Conservation (phyloP, 805 yeast species). For the Saccharomycopsis oosterbeekiorum region DNA sequence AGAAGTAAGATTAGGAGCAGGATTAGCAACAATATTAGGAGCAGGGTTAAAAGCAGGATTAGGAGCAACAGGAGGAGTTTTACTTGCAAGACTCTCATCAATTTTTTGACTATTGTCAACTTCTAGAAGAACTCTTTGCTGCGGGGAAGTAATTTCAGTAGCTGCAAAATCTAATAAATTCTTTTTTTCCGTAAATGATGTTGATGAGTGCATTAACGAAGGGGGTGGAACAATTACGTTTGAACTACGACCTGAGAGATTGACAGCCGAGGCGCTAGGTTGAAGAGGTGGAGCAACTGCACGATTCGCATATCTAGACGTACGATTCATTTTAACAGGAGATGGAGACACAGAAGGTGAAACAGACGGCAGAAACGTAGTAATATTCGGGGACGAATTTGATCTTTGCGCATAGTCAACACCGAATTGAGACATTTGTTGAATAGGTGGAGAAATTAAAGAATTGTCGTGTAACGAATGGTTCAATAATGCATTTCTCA, state of each 20-base stretch:
- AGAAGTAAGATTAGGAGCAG: not conserved
- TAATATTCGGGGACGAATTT: conserved; percentile 5
- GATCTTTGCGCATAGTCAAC: not conserved
- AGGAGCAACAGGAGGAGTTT: not conserved
- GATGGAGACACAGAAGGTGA: not conserved
- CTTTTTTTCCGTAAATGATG: not conserved
- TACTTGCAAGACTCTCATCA: not conserved
- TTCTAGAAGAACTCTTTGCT: not conserved
- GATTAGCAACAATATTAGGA: not conserved
- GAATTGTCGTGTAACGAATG: not conserved
- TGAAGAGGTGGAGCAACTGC: not conserved
- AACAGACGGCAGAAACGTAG: not conserved
- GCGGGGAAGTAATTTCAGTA: not conserved
- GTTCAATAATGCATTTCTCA: conserved; percentile 4
- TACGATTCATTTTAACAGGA: not conserved
- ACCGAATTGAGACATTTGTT: not conserved
- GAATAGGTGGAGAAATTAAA: not conserved
- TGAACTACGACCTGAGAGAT: not conserved
- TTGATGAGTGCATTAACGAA: not conserved
- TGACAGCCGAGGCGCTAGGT: not conserved
- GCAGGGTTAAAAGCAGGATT: not conserved
- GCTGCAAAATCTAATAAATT: not conserved
- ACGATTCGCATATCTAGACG: not conserved
- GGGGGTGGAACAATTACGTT: not conserved
- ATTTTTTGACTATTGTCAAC: not conserved